Base-by-base conservation (phyloP, 805 yeast genomes). In the Monosporozyma yasuniensis region DNA sequence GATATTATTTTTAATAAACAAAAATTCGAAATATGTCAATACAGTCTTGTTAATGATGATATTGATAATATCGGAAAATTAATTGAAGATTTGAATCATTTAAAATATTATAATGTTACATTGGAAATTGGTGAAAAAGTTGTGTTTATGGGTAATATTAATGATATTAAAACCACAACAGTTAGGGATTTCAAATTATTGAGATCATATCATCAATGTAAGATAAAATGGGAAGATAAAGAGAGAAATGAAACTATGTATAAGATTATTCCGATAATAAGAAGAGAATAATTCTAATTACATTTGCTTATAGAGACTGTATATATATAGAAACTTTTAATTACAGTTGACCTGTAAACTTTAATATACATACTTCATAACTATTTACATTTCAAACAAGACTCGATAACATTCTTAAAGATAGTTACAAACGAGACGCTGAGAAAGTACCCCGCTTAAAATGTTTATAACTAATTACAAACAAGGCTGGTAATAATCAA, bases 121-220 rank as follows among this genome's bases (percentile, higher is more conserved):
- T 49, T 58, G 3, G 49, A 10, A 9, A 21, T 55, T 1, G 50
- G 47, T 18, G 54, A 42, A 8, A 25, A 47, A 30, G 21, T 16
- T 12, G 14, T 55, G 2, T 23, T 21, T 10, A 53, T 53, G 44
- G 61, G 60, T 11, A 49, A 48, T 34, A 53, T 60, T 54, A 48
- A 53, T 9, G 42, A 21, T 3, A 12, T 4, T 37, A 50, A n/a
- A 53, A 54, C n/a, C 53, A 48, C 32, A 25, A 54, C 53, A 44
- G 35, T 46, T 12, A 14, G 46, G 27, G 41, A 23, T 32, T 23
- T 14, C 30, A 21, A 27, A 4, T 10, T 44, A 18, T 19, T 32
- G 4, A 6, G 3, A 21, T n/a, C 41, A 3, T 30, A 21, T 7
- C 27, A 35, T 18, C 35, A 44, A n/a, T 52, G 54, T 42, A 42